Conservation (phyloP, 495 filamentous ascomycete species). For the Cenococcum geophilum region DNA sequence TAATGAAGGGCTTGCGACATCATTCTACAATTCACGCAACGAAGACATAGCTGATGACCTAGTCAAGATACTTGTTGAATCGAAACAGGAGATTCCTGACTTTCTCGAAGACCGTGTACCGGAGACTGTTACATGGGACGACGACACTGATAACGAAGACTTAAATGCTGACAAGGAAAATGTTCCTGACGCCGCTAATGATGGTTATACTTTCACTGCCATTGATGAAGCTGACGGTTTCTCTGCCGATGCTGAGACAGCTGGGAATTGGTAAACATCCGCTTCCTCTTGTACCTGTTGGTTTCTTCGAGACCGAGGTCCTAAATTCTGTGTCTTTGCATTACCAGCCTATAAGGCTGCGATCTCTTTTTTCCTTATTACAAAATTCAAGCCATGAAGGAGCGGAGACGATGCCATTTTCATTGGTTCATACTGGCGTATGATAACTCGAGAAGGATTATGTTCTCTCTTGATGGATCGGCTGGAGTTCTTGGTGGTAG, state of each 20-base stretch:
- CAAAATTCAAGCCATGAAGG: too few relatives aligned
- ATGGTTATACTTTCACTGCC: constrained; percentile 4
- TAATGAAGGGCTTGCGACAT: constrained; percentile 75
- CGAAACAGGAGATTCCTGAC: constrained; percentile 68
- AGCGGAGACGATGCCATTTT: too few relatives aligned
- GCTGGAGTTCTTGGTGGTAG: too few relatives aligned
- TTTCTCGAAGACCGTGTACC: constrained; percentile 54
- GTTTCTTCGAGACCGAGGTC: not conserved
- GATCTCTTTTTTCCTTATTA: too few relatives aligned
- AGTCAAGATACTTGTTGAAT: constrained; percentile 74
- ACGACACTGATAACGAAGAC: constrained; percentile 17
- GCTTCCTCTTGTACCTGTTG: not conserved
- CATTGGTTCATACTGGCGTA: too few relatives aligned
- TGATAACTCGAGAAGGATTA: too few relatives aligned
- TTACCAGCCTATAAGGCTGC: not conserved
- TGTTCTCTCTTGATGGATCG: too few relatives aligned
- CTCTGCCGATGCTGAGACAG: constrained; percentile 9
- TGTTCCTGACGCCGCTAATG: constrained; percentile 57
- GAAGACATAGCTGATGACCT: constrained; percentile 61
- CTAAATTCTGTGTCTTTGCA: too few relatives aligned
- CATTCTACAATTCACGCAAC: constrained; percentile 76
- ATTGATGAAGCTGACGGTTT: not conserved
- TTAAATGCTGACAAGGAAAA: not conserved
- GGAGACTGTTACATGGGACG: constrained; percentile 35
- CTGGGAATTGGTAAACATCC: not conserved